phyloP scores from a whole-genome alignment of 2,329 filamentous ascomycete genomes.

The Leptographium procerum region DNA sequence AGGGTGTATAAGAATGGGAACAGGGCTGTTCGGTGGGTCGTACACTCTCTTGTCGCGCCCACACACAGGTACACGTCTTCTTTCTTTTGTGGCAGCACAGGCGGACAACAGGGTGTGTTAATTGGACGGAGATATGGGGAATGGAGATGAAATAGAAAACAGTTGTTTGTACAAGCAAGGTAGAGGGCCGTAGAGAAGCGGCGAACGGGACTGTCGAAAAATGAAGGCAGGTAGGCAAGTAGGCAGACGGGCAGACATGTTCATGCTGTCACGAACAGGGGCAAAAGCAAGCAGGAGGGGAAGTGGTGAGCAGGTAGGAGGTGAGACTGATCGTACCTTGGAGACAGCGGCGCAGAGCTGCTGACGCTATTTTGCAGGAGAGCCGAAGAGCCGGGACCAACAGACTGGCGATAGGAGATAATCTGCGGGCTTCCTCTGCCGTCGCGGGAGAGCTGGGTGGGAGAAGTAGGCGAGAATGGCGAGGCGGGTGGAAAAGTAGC shows the following conservation, averaged over 20 bases:
- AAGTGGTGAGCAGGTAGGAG: neutral
- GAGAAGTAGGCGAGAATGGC: neutral
- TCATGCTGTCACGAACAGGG: neutral
- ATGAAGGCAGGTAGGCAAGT: neutral
- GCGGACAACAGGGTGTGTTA: neutral
- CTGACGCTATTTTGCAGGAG: constrained; percentile 5
- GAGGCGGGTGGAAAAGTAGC: constrained; percentile 4
- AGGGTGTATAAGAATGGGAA: neutral
- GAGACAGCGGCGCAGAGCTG: constrained; percentile 7
- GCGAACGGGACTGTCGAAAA: neutral
- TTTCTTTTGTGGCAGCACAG: neutral
- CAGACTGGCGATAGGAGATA: neutral
- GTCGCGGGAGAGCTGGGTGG: neutral
- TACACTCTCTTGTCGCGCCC: neutral
- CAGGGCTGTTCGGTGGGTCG: neutral
- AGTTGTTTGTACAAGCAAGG: neutral
- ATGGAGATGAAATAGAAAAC: neutral
- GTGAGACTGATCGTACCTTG: constrained; percentile 13
- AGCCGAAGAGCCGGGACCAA: constrained; percentile 8
- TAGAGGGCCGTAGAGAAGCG: neutral
- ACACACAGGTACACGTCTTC: neutral
- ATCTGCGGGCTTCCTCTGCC: neutral
- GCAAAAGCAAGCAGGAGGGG: neutral
- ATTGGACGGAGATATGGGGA: neutral
- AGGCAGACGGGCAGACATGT: neutral